Evolutionary conservation across 2,329 filamentous ascomycete species (phyloP).

Genomic region (Phialophora chinensis): DNA sequence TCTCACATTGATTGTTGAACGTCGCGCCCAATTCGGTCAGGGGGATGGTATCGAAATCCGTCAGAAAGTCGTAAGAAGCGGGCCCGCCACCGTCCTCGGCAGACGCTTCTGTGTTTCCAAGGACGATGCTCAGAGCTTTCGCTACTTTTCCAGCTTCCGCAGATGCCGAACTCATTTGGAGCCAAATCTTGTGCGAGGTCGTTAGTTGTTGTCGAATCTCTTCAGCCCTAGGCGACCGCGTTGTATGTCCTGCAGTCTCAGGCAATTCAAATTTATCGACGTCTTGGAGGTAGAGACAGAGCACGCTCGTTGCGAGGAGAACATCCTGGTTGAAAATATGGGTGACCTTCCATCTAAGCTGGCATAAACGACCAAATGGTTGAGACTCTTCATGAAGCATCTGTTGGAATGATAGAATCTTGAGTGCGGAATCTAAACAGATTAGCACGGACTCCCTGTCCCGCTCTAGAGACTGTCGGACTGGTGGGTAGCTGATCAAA

Average conservation of each 20-base stretch:
- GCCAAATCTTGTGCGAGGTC: conserved; percentile 42
- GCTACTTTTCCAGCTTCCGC: conserved; percentile 42
- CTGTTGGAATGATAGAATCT: conserved; percentile 41
- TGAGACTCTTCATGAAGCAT: conserved; percentile 43
- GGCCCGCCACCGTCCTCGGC: conserved; percentile 25
- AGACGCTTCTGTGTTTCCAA: conserved; percentile 40
- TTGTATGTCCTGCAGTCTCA: conserved; percentile 38
- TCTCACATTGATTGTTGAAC: conserved; percentile 42
- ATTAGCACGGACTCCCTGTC: conserved; percentile 39
- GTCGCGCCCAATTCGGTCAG: conserved; percentile 40
- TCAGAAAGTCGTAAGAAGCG: conserved; percentile 41
- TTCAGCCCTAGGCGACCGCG: conserved; percentile 27
- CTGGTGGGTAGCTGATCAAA: conserved; percentile 39
- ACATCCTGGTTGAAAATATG: conserved; percentile 42
- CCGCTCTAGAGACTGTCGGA: conserved; percentile 38
- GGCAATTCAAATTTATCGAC: conserved; percentile 40
- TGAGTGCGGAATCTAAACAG: conserved; percentile 42
- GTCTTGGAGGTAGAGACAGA: conserved; percentile 42
- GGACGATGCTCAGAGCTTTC: conserved; percentile 43
- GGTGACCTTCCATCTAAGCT: conserved; percentile 41
- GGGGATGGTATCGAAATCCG: conserved; percentile 40
- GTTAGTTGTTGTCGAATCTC: conserved; percentile 41
- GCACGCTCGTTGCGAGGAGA: conserved; percentile 42
- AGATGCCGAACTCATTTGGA: conserved; percentile 41
- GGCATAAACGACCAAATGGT: conserved; percentile 41